These are phyloP conservation scores for Leucoagaricus sp. DNA, from an alignment of 1,284 basidiomycete genomes.

Conservation along the genomic window DNA sequence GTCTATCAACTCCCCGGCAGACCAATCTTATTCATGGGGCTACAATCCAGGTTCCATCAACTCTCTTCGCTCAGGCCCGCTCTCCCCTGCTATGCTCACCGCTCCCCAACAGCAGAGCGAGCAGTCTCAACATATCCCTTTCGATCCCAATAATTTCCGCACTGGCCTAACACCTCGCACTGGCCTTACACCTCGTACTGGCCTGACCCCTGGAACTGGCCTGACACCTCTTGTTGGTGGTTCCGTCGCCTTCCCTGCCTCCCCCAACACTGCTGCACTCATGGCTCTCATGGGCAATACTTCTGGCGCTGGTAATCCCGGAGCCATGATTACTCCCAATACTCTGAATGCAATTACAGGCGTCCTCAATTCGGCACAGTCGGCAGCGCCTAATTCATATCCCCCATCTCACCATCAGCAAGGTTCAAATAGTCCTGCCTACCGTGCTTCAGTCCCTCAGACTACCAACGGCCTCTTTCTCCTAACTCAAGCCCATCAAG, in stretches of 20 bases:
- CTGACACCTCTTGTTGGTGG: slow-evolving; percentile 86
- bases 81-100: slow-evolving; percentile 94
- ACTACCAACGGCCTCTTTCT: slow-evolving; percentile 91
- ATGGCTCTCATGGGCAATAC: slow-evolving; percentile 85
- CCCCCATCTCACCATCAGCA: slow-evolving; percentile 20
- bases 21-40: slow-evolving; percentile 74
- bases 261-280: slow-evolving; percentile 91
- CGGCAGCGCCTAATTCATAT: slow-evolving; percentile 20
- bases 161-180: slow-evolving; percentile 88
- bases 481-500: slow-evolving; percentile 91
- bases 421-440: slow-evolving; percentile 30
- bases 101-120: slow-evolving; percentile 64
- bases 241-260: slow-evolving; percentile 77
- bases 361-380: slow-evolving; percentile 50
- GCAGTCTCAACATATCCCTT: slow-evolving; percentile 47
- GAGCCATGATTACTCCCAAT: slow-evolving; percentile 87
- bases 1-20: slow-evolving; percentile 83
- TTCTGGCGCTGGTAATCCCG: slow-evolving; percentile 46
- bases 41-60: slow-evolving; percentile 61
- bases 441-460: slow-evolving; percentile 49
- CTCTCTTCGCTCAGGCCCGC: slow-evolving; percentile 87
- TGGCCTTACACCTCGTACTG: slow-evolving; percentile 83
- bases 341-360: slow-evolving; percentile 83
- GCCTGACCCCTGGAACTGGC: slow-evolving; percentile 81
- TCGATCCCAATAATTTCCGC: slow-evolving; percentile 79